A percentile compares a stretch with the other conserved stretches of the same genome.
These are phyloP conservation scores for Malus fusca DNA, from an alignment of 306 rosid species.

Conservation along the genomic window DNA sequence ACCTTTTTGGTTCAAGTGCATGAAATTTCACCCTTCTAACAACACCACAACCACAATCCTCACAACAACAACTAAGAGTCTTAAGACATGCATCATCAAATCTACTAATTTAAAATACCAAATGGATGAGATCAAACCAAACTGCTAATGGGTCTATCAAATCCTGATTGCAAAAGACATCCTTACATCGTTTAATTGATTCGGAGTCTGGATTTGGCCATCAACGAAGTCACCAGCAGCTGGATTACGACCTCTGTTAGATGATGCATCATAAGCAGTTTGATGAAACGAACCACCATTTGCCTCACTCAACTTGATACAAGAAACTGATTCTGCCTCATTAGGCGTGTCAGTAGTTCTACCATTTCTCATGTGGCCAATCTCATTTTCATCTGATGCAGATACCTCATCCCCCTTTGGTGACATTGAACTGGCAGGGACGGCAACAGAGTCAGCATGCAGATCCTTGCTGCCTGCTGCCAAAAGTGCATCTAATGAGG, in stretches of 20 bases:
- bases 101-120: background rate
- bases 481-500: conserved; percentile 54
- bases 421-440: conserved; percentile 6
- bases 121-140: background rate
- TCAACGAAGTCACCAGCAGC: conserved; percentile 14
- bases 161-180: background rate
- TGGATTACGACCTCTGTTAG: conserved; percentile 7
- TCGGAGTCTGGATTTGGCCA: conserved; percentile 16
- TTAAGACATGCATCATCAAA: background rate
- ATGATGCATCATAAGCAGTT: background rate
- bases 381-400: conserved; percentile 1
- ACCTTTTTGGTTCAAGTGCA: background rate
- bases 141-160: background rate
- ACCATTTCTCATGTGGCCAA: background rate
- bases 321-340: conserved; percentile 7
- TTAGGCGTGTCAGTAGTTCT: conserved; percentile 8
- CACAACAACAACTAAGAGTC: background rate
- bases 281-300: conserved; percentile 5
- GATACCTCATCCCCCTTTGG: conserved; percentile 10
- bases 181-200: conserved; percentile 32
- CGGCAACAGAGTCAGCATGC: conserved; percentile 19
- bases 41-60: background rate
- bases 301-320: conserved; percentile 6
- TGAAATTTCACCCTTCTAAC: background rate
- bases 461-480: conserved; percentile 46